phyloP scores from a whole-genome alignment of 1,284 basidiomycete species.

The Meira miltonrushii region DNA sequence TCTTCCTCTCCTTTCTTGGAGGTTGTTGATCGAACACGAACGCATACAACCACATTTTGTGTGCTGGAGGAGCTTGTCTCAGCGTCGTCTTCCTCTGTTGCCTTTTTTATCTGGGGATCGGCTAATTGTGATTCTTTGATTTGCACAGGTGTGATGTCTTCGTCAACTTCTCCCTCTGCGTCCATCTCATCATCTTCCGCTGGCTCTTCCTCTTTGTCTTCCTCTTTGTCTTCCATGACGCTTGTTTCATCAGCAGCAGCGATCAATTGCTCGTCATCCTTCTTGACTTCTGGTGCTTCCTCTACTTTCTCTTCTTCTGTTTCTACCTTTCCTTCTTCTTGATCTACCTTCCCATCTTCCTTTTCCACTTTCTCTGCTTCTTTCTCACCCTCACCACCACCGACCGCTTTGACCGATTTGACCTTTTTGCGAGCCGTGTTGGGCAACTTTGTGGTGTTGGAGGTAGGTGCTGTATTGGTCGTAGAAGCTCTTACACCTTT shows the following conservation, averaged over 20 bases:
- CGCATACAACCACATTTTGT: constrained; percentile 50
- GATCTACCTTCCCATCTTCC: not conserved
- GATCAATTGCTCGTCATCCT: not conserved
- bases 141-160: not conserved
- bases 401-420: too few species aligned
- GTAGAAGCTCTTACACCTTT: too few species aligned
- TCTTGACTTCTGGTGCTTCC: not conserved
- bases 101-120: not conserved
- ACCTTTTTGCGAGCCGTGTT: too few species aligned
- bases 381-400: not conserved
- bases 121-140: not conserved
- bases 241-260: not conserved
- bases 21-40: constrained; percentile 32
- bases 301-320: not conserved
- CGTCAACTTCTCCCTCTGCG: not conserved
- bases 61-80: constrained; percentile 9
- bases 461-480: too few species aligned
- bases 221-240: not conserved
- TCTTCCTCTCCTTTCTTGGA: constrained; percentile 5
- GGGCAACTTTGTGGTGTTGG: too few species aligned
- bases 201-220: constrained; percentile 3
- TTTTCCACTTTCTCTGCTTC: not conserved
- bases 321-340: not conserved
- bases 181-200: constrained; percentile 3
- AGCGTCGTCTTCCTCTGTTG: not conserved